Percentiles rank a stretch among this genome's conserved stretches.
Conservation (phyloP, 495 filamentous ascomycete species). For the Chaetomium fimeti region DNA sequence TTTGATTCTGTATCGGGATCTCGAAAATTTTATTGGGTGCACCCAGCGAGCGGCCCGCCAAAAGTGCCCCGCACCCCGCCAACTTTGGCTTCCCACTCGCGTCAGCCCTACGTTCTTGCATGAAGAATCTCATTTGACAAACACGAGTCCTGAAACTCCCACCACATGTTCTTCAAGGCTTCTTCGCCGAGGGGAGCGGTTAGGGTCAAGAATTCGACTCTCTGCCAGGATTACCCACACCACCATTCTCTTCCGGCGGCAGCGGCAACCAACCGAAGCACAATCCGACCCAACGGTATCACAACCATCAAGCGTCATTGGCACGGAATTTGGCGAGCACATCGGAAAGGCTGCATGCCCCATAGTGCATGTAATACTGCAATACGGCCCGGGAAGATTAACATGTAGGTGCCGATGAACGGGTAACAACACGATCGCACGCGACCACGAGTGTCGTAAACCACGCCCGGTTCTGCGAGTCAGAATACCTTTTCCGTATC, state of each 20-base stretch:
- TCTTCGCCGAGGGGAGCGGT: neutral
- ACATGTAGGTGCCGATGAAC: neutral
- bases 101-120: slow-evolving; percentile 12
- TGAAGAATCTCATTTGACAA: no score
- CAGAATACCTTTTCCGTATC: no score
- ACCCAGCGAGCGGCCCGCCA: neutral
- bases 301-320: slow-evolving; percentile 7
- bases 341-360: slow-evolving; percentile 2
- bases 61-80: slow-evolving; percentile 1
- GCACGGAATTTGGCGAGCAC: neutral
- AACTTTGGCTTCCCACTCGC: neutral
- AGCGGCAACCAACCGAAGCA: slow-evolving; percentile 20
- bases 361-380: slow-evolving; percentile 10
- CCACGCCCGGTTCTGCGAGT: slow-evolving; percentile 22
- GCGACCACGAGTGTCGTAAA: slow-evolving; percentile 13
- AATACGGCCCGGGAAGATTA: neutral
- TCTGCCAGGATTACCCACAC: neutral
- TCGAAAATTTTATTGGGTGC: slow-evolving; percentile 27
- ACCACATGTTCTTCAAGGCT: no score
- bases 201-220: neutral
- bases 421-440: slow-evolving; percentile 22
- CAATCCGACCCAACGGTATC: slow-evolving; percentile 21
- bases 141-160: no score
- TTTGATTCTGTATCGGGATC: slow-evolving; percentile 3
- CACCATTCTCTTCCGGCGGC: slow-evolving; percentile 4